Evolutionary conservation across 2,329 filamentous ascomycete species (phyloP).

Genomic region (Cucurbitaria berberidis): DNA sequence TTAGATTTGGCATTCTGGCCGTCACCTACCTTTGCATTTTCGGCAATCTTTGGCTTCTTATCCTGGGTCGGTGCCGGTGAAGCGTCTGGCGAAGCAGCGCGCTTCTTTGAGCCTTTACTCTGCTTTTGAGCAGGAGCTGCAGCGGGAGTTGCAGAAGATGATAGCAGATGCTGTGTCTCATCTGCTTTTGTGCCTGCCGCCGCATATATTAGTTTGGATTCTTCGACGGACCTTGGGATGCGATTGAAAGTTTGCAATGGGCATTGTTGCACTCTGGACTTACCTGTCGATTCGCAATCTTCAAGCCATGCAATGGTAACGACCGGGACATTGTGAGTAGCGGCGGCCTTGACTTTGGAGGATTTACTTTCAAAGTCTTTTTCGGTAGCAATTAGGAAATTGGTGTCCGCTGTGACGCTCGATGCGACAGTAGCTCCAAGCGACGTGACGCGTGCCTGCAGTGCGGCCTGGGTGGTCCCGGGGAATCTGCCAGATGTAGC

Average conservation of each 20-base stretch:
- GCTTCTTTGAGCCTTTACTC: slow-evolving; percentile 39
- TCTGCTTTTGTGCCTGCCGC: slow-evolving; percentile 40
- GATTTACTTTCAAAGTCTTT: slow-evolving; percentile 59
- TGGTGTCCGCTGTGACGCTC: slow-evolving; percentile 58
- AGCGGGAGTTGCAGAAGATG: slow-evolving; percentile 8
- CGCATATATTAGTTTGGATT: not conserved
- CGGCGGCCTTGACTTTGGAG: slow-evolving; percentile 60
- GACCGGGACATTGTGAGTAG: slow-evolving; percentile 58
- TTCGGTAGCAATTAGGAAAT: slow-evolving; percentile 64
- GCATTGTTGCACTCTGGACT: slow-evolving; percentile 4
- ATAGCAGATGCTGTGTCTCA: slow-evolving; percentile 49
- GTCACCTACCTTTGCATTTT: slow-evolving; percentile 50
- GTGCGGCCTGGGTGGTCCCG: slow-evolving; percentile 57
- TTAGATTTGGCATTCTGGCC: slow-evolving; percentile 54
- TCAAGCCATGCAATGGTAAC: slow-evolving; percentile 68
- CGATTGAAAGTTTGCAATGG: too few species aligned
- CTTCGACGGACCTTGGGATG: not conserved
- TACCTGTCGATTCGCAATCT: slow-evolving; percentile 57
- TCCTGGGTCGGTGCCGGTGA: slow-evolving; percentile 17
- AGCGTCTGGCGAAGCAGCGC: slow-evolving; percentile 31
- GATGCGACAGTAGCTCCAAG: slow-evolving; percentile 60
- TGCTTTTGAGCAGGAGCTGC: slow-evolving; percentile 10
- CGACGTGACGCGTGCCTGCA: slow-evolving; percentile 55
- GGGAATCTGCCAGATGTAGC: slow-evolving; percentile 68
- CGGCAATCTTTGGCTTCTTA: slow-evolving; percentile 32